phyloP scores from a whole-genome alignment of 225 moss, liverwort and hornwort species.

The Straminergon stramineum region DNA sequence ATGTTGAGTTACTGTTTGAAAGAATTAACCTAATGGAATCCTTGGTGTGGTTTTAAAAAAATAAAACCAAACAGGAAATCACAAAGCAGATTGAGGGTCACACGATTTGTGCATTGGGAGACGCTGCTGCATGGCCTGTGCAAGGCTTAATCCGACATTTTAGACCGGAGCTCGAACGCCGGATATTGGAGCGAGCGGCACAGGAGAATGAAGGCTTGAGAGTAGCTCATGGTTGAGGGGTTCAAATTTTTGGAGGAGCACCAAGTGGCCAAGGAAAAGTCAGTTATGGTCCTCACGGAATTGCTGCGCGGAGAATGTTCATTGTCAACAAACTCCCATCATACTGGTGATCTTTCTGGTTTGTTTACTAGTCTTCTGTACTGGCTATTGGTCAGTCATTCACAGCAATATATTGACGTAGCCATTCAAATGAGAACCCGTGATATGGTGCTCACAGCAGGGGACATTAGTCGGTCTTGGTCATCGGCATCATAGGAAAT shows the following conservation, averaged over 20 bases:
- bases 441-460: neutral
- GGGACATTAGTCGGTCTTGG: neutral
- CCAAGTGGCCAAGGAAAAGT: neutral
- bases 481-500: neutral
- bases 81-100: constrained; percentile 97
- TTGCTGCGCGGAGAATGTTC: neutral
- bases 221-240: constrained; percentile 24
- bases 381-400: neutral
- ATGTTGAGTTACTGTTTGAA: neutral
- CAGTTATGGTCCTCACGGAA: neutral
- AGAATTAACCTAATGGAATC: neutral
- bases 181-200: constrained; percentile 63
- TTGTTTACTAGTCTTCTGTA: neutral
- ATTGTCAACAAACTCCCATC: neutral
- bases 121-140: constrained; percentile 97
- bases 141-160: constrained; percentile 96
- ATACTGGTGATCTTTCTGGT: neutral
- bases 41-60: neutral
- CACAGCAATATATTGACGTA: neutral
- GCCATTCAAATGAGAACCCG: neutral
- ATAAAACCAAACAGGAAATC: constrained; percentile 39
- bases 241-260: neutral
- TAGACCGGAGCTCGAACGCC: constrained; percentile 88
- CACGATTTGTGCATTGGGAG: constrained; percentile 89
- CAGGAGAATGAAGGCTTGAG: constrained; percentile 43